Evolutionary conservation across 306 rosid genomes (phyloP), one percentile per base, ranked within the genome.

Genomic region (Pyrus bretschneideri): DNA sequence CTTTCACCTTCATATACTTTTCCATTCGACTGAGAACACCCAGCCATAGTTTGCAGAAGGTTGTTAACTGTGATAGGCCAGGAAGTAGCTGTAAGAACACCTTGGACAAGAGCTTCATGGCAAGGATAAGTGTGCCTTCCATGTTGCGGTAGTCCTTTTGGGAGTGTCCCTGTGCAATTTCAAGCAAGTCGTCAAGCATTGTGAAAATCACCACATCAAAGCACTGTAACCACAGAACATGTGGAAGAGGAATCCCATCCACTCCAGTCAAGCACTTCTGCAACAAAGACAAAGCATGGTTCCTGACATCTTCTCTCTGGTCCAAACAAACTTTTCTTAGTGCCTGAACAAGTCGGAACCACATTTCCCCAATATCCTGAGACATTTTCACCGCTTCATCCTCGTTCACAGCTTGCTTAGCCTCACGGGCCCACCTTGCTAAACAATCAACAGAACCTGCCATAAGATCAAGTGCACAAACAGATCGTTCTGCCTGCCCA

Each of bases 281-380:
- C 85, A 96, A 76, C 40, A 89, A 88, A 51, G 80, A 78, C 70
- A 96, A 73, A 67, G 99, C 97, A 84, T 92, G 93, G 80, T 90
- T 92, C 82, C 99, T 88, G n/a, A 96, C 98, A 72, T 92, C 99
- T 79, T 96, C 98, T 80, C 99, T 91, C 76, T 92, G 99, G 86
- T 96, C 99, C 88, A 96, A 86, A 84, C 99, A 91, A 58, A 96
- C 91, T 81, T 96, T 96, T 80, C 98, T 91, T 67, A 92, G 73
- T 55, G 88, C 99, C 82, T 96, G 99, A 76, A 88, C 92, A 61
- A 91, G 88, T 86, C 93, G 88, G 80, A 96, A 65, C 99, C 99
- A 96, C 99, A 96, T 92, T 74, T 96, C 99, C 76, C 96, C 97
- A 40, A 96, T 87, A 76, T 96, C 96, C 85, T 85, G 96, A 69